These are phyloP conservation scores for Fraxinus anomala DNA, from an alignment of 257 asterid species.

Conservation along the genomic window DNA sequence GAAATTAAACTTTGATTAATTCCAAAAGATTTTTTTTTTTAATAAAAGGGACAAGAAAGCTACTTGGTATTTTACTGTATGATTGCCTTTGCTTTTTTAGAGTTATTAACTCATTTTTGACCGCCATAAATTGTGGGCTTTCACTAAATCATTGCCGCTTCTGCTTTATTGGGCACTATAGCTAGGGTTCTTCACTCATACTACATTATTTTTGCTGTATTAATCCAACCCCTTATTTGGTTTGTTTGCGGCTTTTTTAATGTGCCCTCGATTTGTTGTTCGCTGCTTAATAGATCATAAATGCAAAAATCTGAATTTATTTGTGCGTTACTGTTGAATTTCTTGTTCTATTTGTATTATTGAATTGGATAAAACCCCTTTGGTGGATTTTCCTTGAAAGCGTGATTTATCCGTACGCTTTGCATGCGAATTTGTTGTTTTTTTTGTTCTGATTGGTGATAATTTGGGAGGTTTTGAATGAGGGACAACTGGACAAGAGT, in stretches of 20 bases:
- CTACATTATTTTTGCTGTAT: constrained; percentile 33
- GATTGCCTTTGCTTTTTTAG: constrained; percentile 29
- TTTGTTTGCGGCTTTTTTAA: constrained; percentile 20
- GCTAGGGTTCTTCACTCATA: constrained; percentile 44
- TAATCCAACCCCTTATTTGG: constrained; percentile 27
- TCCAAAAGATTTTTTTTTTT: constrained; percentile 26
- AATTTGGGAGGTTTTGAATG: constrained; percentile 38
- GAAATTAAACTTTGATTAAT: constrained; percentile 29
- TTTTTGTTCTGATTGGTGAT: constrained; percentile 14
- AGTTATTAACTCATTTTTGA: constrained; percentile 43
- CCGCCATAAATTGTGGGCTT: constrained; percentile 58
- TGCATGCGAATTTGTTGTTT: constrained; percentile 25
- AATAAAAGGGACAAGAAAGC: constrained; percentile 24
- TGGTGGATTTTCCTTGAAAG: constrained; percentile 32
- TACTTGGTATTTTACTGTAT: constrained; percentile 31
- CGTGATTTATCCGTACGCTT: constrained; percentile 19
- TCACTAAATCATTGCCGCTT: constrained; percentile 55
- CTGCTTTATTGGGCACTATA: constrained; percentile 60
- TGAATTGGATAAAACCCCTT: constrained; percentile 16
- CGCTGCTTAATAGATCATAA: constrained; percentile 22
- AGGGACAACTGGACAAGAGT: constrained; percentile 26
- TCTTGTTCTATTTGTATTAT: constrained; percentile 17
- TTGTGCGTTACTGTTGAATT: constrained; percentile 20
- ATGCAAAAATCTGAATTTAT: constrained; percentile 25
- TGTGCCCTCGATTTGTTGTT: not conserved